Evolutionary conservation across 805 yeast species (phyloP).

Genomic region (Nakazawaea ishiwadae): DNA sequence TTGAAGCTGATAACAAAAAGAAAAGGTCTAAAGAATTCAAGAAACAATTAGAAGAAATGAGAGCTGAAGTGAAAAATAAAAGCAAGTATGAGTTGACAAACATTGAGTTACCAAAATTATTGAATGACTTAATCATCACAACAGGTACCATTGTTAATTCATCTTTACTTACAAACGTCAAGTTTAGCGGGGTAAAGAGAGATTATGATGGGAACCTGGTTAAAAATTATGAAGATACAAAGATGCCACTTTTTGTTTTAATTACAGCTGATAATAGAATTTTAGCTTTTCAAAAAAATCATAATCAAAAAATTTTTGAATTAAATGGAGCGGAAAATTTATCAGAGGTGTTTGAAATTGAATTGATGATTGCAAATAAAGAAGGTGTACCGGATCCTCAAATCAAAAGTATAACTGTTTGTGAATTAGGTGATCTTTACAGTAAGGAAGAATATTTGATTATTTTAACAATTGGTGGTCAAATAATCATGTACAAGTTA

Average conservation of each 20-base stretch:
- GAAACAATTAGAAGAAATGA: constrained; percentile 3
- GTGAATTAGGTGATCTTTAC: constrained; percentile 57
- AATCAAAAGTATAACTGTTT: constrained; percentile 59
- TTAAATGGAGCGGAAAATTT: constrained; percentile 44
- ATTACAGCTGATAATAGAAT: constrained; percentile 77
- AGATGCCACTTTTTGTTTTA: constrained; percentile 48
- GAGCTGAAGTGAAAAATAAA: constrained; percentile 8
- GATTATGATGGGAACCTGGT: constrained; percentile 19
- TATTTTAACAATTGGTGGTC: constrained; percentile 77
- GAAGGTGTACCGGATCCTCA: constrained; percentile 66
- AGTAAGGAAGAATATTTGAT: constrained; percentile 60
- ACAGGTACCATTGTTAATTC: constrained; percentile 61
- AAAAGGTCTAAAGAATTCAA: constrained; percentile 9
- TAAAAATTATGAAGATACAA: constrained; percentile 22
- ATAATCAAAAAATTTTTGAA: constrained; percentile 49
- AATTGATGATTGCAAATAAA: constrained; percentile 41
- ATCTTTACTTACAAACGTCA: constrained; percentile 38
- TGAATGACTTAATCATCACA: constrained; percentile 49
- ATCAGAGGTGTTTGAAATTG: constrained; percentile 37
- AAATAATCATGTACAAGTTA: constrained; percentile 61
- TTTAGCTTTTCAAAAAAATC: constrained; percentile 55
- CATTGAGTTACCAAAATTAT: constrained; percentile 28
- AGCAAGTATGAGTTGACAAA: constrained; percentile 18
- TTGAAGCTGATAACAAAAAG: constrained; percentile 12
- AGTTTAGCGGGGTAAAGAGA: constrained; percentile 25